These are phyloP conservation scores for Cladorrhinum sp. DNA, from an alignment of 2,329 filamentous ascomycete species.

Conservation along the genomic window DNA sequence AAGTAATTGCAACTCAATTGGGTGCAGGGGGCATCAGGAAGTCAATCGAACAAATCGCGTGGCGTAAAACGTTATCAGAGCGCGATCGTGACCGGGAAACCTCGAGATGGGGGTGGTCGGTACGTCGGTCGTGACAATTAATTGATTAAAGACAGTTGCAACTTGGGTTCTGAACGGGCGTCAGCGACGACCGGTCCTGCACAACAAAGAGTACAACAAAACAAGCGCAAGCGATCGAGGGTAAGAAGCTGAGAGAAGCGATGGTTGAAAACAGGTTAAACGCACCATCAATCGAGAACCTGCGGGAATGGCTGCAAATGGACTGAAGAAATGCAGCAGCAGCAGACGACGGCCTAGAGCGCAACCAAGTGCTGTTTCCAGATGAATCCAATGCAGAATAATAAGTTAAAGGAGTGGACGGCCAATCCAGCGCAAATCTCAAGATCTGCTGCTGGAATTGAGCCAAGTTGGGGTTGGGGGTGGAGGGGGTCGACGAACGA, in stretches of 20 bases:
- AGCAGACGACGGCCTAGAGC: constrained; percentile 19
- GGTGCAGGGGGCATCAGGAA: constrained; percentile 40
- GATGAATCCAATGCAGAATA: constrained; percentile 25
- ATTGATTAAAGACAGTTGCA: constrained; percentile 28
- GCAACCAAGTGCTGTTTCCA: constrained; percentile 26
- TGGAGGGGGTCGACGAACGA: constrained; percentile 32
- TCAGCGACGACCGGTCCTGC: constrained; percentile 18
- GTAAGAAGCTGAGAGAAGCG: not conserved
- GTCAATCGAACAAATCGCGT: constrained; percentile 3
- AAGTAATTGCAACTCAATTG: constrained; percentile 41
- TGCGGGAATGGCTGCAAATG: constrained; percentile 15
- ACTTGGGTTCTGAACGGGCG: constrained; percentile 17
- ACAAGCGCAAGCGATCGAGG: not conserved
- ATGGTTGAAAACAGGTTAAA: constrained; percentile 1
- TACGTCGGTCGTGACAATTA: constrained; percentile 23
- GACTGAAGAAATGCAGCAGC: constrained; percentile 18
- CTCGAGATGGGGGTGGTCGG: constrained; percentile 10
- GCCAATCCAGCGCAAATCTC: constrained; percentile 55
- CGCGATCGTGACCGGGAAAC: constrained; percentile 11
- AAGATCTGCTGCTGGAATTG: constrained; percentile 55
- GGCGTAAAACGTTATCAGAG: constrained; percentile 11
- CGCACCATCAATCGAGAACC: constrained; percentile 20
- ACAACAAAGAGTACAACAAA: constrained; percentile 1
- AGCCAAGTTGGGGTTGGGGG: constrained; percentile 40
- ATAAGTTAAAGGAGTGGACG: constrained; percentile 55